Evolutionary conservation across 495 filamentous ascomycete genomes (phyloP).

Genomic region (Bacidia gigantensis): DNA sequence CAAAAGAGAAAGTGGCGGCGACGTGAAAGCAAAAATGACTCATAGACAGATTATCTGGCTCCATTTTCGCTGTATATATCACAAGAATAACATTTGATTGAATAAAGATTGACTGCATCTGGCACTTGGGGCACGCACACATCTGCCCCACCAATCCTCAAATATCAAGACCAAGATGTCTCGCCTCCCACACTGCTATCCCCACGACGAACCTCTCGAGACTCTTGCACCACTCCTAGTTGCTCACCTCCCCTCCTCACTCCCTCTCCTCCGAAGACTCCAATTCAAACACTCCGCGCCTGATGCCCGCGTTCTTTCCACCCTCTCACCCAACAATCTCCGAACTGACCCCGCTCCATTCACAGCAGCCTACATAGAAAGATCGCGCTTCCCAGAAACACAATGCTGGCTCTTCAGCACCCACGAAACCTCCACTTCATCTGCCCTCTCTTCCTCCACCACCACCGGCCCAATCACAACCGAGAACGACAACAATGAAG

Average conservation of each 20-base stretch:
- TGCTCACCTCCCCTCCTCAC: conserved; percentile 39
- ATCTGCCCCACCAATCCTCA: neutral
- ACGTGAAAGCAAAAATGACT: neutral
- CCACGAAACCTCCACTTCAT: conserved; percentile 25
- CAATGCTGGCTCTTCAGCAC: conserved; percentile 47
- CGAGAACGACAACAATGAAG: no score
- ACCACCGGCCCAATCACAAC: conserved; percentile 5
- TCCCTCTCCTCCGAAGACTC: conserved; percentile 43
- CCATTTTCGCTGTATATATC: neutral
- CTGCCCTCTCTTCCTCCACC: conserved; percentile 1
- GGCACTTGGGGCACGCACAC: conserved; percentile 26
- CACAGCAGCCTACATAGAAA: conserved; percentile 42
- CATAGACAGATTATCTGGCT: neutral
- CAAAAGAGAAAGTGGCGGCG: neutral
- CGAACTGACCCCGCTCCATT: conserved; percentile 6
- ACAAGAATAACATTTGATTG: neutral
- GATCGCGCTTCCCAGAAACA: conserved; percentile 42
- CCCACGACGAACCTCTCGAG: conserved; percentile 25
- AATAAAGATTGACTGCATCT: conserved; percentile 8
- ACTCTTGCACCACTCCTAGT: conserved; percentile 31
- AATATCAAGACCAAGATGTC: neutral
- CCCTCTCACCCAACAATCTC: conserved; percentile 17
- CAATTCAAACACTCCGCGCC: conserved; percentile 33
- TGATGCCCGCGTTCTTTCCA: conserved; percentile 33
- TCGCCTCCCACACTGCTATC: conserved; percentile 17